These are phyloP conservation scores for Lentithecium fluviatile DNA, from an alignment of 495 filamentous ascomycete genomes.

Conservation along the genomic window DNA sequence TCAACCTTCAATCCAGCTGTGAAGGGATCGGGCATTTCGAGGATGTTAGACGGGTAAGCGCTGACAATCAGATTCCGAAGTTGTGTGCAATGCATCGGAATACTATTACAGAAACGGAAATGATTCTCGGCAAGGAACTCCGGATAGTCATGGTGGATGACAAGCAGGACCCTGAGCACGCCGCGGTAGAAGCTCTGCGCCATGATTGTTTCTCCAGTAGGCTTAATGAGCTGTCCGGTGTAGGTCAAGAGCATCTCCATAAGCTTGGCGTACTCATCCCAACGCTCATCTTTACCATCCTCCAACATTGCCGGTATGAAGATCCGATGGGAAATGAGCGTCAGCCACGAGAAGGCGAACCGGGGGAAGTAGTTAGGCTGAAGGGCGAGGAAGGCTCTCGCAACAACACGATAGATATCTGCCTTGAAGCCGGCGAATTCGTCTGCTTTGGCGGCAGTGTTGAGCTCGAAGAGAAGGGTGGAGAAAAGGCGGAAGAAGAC, in stretches of 20 bases:
- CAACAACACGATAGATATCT: conserved; percentile 69
- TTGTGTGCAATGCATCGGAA: conserved; percentile 83
- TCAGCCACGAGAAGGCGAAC: conserved; percentile 83
- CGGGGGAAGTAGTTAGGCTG: conserved; percentile 73
- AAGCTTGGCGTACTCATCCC: conserved; percentile 71
- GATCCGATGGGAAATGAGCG: conserved; percentile 75
- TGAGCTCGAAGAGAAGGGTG: conserved; percentile 71
- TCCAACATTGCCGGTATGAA: conserved; percentile 81
- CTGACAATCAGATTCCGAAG: conserved; percentile 85
- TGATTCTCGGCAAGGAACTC: conserved; percentile 89
- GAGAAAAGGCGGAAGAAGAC: conserved; percentile 93
- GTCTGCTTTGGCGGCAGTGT: conserved; percentile 41
- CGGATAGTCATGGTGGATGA: conserved; percentile 91
- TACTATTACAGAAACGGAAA: conserved; percentile 76
- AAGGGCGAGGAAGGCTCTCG: conserved; percentile 69
- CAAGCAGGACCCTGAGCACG: conserved; percentile 73
- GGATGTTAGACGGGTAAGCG: conserved; percentile 72
- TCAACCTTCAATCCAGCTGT: conserved; percentile 77
- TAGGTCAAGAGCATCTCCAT: conserved; percentile 72
- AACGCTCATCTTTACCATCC: conserved; percentile 52
- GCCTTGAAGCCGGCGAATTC: conserved; percentile 56
- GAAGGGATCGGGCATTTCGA: conserved; percentile 80
- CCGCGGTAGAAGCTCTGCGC: conserved; percentile 83
- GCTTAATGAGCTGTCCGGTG: conserved; percentile 77
- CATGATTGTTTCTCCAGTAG: conserved; percentile 62